Conservation (phyloP, 2,329 filamentous ascomycete species). For the Cladophialophora psammophila region DNA sequence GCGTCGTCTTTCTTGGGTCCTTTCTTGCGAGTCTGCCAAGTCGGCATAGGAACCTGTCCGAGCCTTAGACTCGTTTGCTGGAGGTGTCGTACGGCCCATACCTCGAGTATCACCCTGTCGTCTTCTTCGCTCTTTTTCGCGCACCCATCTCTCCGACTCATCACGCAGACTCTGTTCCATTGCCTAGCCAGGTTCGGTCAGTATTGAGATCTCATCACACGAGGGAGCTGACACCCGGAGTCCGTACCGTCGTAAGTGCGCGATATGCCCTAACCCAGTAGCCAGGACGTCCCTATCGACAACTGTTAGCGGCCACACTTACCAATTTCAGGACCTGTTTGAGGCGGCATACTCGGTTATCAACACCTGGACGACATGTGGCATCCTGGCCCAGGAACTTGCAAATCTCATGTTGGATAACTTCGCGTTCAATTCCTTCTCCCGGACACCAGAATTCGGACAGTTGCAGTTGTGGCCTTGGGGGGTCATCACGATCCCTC, state of each 20-base stretch:
- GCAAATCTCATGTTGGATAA: constrained; percentile 84
- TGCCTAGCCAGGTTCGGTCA: constrained; percentile 49
- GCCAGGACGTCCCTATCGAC: constrained; percentile 69
- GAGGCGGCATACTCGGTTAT: constrained; percentile 69
- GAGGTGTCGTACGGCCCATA: constrained; percentile 32
- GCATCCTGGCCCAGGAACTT: constrained; percentile 84
- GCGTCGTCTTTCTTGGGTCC: constrained; percentile 26
- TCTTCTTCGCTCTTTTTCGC: constrained; percentile 34
- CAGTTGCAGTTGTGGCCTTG: constrained; percentile 51
- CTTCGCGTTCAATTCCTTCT: constrained; percentile 82
- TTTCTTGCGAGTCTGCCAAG: constrained; percentile 34
- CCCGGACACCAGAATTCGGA: constrained; percentile 83
- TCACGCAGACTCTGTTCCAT: constrained; percentile 58
- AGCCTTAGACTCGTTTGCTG: constrained; percentile 34
- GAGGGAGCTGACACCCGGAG: not conserved
- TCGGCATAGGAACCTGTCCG: constrained; percentile 38
- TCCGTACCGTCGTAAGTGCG: constrained; percentile 76
- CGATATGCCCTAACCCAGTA: constrained; percentile 82
- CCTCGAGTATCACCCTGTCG: constrained; percentile 33
- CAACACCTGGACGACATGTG: constrained; percentile 72
- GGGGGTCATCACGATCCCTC: constrained; percentile 31
- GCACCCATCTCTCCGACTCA: constrained; percentile 61
- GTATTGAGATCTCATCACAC: not conserved
- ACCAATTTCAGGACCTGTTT: constrained; percentile 11
- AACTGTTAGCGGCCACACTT: constrained; percentile 31